Evolutionary conservation across 2,329 filamentous ascomycete genomes (phyloP).

Genomic region (Ampelomyces quisqualis): DNA sequence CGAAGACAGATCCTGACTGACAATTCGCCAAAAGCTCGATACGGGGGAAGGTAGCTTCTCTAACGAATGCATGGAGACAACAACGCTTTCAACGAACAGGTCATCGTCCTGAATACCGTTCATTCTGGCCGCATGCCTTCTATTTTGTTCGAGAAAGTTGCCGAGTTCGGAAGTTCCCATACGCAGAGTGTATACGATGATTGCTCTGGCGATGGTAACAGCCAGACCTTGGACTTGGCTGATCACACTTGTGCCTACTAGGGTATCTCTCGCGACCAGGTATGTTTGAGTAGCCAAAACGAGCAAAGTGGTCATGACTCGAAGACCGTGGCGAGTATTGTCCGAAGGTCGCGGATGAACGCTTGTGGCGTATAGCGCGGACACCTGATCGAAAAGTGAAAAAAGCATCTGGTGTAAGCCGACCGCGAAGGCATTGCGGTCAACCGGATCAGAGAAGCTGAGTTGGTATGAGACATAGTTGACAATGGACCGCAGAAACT

Average conservation of each 20-base stretch:
- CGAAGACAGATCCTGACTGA: constrained; percentile 39
- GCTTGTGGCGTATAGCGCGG: constrained; percentile 15
- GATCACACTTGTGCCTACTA: constrained; percentile 13
- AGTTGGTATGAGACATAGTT: constrained; percentile 53
- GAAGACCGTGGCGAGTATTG: constrained; percentile 6
- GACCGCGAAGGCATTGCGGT: constrained; percentile 51
- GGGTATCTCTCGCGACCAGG: constrained; percentile 33
- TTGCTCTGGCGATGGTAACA: constrained; percentile 37
- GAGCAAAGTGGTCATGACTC: constrained; percentile 32
- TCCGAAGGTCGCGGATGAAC: not conserved
- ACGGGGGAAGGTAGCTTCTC: constrained; percentile 29
- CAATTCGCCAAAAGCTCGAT: constrained; percentile 48
- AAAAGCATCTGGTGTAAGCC: constrained; percentile 46
- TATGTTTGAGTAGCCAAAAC: constrained; percentile 33
- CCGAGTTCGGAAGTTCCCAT: constrained; percentile 43
- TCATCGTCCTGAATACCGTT: constrained; percentile 51
- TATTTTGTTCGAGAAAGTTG: constrained; percentile 50
- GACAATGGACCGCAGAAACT: constrained; percentile 49
- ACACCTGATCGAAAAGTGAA: constrained; percentile 15
- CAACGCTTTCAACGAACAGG: constrained; percentile 48
- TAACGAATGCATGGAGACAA: constrained; percentile 51
- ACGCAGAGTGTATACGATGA: constrained; percentile 41
- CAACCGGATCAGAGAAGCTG: constrained; percentile 57
- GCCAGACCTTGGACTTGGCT: constrained; percentile 34
- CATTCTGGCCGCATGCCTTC: constrained; percentile 46